Conservation (phyloP, 2,329 filamentous ascomycete species). For the Clarireedia homoeocarpa region DNA sequence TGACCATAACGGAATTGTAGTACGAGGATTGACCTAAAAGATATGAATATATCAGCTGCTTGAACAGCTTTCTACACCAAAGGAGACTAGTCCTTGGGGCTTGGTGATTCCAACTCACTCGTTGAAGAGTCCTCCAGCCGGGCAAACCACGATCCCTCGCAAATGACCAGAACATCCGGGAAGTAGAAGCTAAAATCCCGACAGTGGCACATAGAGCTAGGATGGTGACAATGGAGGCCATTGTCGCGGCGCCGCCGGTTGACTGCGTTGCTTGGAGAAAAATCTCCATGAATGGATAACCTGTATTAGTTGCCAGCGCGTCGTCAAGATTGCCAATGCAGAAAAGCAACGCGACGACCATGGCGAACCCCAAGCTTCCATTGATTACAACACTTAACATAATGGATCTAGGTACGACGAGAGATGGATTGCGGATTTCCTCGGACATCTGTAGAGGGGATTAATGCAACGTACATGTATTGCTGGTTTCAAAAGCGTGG, state of each 20-base stretch:
- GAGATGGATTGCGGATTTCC: constrained; percentile 9
- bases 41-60: neutral
- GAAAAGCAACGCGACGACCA: constrained; percentile 31
- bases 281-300: constrained; percentile 42
- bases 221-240: constrained; percentile 37
- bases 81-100: no score
- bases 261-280: constrained; percentile 42
- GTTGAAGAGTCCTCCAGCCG: constrained; percentile 31
- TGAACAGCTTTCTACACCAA: no score
- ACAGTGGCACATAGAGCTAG: constrained; percentile 32
- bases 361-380: constrained; percentile 36
- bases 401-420: constrained; percentile 26
- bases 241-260: constrained; percentile 37
- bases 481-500: neutral
- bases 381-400: constrained; percentile 40
- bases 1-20: neutral
- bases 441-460: constrained; percentile 1
- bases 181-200: constrained; percentile 29
- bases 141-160: constrained; percentile 38
- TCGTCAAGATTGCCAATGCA: constrained; percentile 29
- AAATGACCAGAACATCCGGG: constrained; percentile 36
- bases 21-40: constrained; percentile 1
- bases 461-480: neutral
- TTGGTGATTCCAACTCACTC: constrained; percentile 14
- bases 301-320: constrained; percentile 32